Evolutionary conservation across 2,329 filamentous ascomycete species (phyloP), one percentile per base, ranked within the genome.

Genomic region (Xylaria digitata): DNA sequence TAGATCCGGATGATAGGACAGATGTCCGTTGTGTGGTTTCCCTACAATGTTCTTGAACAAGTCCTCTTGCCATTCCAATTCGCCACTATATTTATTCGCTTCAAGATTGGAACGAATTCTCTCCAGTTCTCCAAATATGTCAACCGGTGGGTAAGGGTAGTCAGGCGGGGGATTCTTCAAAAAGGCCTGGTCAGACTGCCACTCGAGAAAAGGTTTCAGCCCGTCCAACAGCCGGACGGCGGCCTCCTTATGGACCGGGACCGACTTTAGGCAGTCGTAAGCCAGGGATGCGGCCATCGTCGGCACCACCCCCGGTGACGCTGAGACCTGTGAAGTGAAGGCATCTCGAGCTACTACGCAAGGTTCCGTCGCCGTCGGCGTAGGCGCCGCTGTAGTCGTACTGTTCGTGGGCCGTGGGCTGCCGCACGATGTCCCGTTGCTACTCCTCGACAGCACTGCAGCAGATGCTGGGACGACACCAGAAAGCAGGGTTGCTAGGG

Each of bases 11-110:
- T 61, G 56, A 11, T 65, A 65, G 13, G 65, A n/a, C 1, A 67
- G 6, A 9, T 67, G 65, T 0, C 65, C 65, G 2, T 67, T 65
- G 26, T 67, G 65, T 6, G 65, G 61, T 52, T 67, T 67, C 2
- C 65, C 65, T 23, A 32, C 21, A 26, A 67, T 65, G 21, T 1
- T 37, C 46, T 21, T 53, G n/a, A 40, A 67, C 7, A 67, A 32
- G 3, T 67, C 61, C 48, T 65, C 56, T 42, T 67, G 65, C 65
- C 65, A 67, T 49, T 61, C 65, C n/a, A 67, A 3, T 23, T 67
- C 65, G 13, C 61, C 45, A 15, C 6, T 53, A 15, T 67, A 67
- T 42, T 64, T 67, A 37, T 19, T 40, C 7, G 37, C 43, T 48
- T 65, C 34, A 6, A 67, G 61, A 19, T 61, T 54, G 13, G 61